Base-by-base conservation (phyloP, 768 basidiomycete species). In the Boletus sp. region DNA sequence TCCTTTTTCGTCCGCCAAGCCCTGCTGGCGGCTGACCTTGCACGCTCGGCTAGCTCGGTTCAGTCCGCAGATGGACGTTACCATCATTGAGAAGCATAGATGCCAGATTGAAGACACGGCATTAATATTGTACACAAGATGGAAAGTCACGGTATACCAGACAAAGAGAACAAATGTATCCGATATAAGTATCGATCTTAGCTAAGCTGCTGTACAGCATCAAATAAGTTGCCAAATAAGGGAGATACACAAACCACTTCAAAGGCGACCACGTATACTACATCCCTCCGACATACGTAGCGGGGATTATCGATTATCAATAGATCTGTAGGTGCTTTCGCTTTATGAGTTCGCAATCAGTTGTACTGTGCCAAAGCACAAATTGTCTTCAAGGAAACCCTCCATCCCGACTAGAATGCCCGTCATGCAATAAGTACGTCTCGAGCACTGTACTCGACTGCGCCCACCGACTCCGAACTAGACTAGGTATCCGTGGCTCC, bases 341-440 rank as follows among this genome's bases (percentile, higher is more conserved):
- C 48, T 56, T 52, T 32, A 80, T 80, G 79, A 77, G 62, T 62
- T 67, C 76, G 12, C 63, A 68, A 32, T 45, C 62, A 18, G 71
- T 71, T 17, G 69, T 84, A 47, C 57, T 71, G 52, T 92, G 90
- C 72, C 90, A 92, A 69, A 90, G 86, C 71, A 70, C 80, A 7
- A 73, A 73, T 35, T 92, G 90, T 70, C 81, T 82, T 18, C 90
- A 92, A 57, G 91, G 90, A 39, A 89, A 92, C 63, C 93, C 93
- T 3, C 84, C 87, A 5, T 93, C 93, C 28, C 80, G 83, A 28
- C 79, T 98, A 12, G 94, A 97, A 74, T 98, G 95, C 65, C 95
- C 95, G 1, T 92, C 92, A 7, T 98, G 95, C 75, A 87, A 82
- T 74, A 95, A 95, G 94, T 95, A 61, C 63, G 80, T 79, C 44